Evolutionary conservation across 1,284 basidiomycete genomes (phyloP).

Genomic region (Psilocybe mexicana): DNA sequence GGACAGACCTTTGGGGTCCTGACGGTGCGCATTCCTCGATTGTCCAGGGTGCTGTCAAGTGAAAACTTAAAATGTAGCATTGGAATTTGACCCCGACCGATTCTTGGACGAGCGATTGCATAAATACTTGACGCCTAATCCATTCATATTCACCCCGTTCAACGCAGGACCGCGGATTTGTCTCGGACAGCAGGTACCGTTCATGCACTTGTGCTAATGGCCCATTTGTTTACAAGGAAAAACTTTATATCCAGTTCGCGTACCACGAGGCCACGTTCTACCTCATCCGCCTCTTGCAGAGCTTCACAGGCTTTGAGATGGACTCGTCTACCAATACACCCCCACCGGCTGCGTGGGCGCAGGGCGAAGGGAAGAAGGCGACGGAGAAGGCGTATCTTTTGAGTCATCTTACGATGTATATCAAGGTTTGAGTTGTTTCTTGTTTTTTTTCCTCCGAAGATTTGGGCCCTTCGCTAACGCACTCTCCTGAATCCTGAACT

Average conservation of each 20-base stretch:
- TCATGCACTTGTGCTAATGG: no score
- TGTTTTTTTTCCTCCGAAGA: neutral
- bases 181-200: constrained; percentile 53
- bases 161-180: constrained; percentile 62
- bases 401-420: constrained; percentile 47
- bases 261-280: constrained; percentile 42
- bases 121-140: constrained; percentile 54
- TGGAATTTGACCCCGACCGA: constrained; percentile 56
- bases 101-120: constrained; percentile 54
- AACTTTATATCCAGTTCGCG: constrained; percentile 33
- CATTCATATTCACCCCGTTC: constrained; percentile 62
- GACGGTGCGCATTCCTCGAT: no score
- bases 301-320: constrained; percentile 45
- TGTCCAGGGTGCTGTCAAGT: no score
- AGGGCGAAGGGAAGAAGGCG: constrained; percentile 30
- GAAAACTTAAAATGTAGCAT: no score
- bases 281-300: constrained; percentile 43
- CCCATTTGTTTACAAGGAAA: no score
- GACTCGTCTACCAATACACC: constrained; percentile 35
- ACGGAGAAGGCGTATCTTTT: constrained; percentile 39
- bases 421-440: constrained; percentile 29
- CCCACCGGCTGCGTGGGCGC: constrained; percentile 38
- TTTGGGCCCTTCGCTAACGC: no score
- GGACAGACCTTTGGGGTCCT: constrained; percentile 45
- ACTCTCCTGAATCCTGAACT: no score